Base-by-base conservation (phyloP, 345 rosid genomes). In the Pistacia atlantica region DNA sequence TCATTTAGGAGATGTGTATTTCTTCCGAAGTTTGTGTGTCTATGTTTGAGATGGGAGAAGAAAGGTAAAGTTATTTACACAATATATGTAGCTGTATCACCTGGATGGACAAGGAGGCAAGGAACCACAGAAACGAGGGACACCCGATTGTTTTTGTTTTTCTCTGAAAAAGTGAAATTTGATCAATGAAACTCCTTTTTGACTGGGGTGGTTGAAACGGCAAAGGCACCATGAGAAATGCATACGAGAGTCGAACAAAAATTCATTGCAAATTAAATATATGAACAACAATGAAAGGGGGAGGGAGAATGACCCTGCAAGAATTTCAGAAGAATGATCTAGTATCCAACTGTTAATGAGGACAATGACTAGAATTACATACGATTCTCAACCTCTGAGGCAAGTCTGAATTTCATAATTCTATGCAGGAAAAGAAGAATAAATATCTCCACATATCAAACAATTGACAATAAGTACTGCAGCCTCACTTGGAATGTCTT, bases 131-230 rank as follows among this genome's bases (percentile, higher is more conserved):
- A 71, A 75, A 77, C 0, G 98, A 92, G 20, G 99, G 99, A 79
- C 98, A 92, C 7, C 93, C 93, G 35, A 85, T 64, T 48, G 86
- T 91, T 75, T 75, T 79, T 75, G 92, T 85, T 84, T 92, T 83
- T 54, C 62, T 78, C 75, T 69, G 79, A 31, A 95, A 88, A 64
- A 82, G 86, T 69, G 76, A 75, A 33, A 90, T 31, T 22, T 96
- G 98, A 42, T 92, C 79, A 45, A 78, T 67, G 72, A 80, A 87
- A 73, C 91, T 92, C 92, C 83, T 91, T 87, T 93, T 94, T 73
- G 97, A 96, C 77, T 83, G 81, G 71, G 89, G 87, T 71, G 97
- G 97, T 69, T 93, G 98, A 69, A 93, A 86, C 31, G 93, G 91
- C 64, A 90, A 84, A 64, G 98, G 97, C 91, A 93, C 99, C 90